Conservation (phyloP, 345 rosid genomes). For the Rhodamnia rubescens region DNA sequence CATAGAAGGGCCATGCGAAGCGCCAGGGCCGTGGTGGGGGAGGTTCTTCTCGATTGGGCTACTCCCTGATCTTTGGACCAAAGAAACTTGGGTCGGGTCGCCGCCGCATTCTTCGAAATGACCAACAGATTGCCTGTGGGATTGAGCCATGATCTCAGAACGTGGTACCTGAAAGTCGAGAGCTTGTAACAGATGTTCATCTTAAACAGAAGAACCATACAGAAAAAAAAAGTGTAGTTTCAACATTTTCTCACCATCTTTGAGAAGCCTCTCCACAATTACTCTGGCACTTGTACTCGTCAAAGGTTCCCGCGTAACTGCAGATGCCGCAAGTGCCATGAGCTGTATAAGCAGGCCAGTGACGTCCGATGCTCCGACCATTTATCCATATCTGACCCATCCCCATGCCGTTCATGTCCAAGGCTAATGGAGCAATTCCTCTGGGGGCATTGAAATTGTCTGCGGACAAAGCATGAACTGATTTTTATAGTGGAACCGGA, state of each 20-base stretch:
- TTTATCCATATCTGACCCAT: conserved; percentile 57
- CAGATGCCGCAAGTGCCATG: conserved; percentile 1
- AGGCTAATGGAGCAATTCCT: conserved; percentile 20
- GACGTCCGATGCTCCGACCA: conserved; percentile 40
- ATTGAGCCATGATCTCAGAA: conserved; percentile 12
- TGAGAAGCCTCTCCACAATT: conserved; percentile 12
- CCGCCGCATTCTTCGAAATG: conserved; percentile 15
- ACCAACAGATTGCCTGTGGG: conserved; percentile 10
- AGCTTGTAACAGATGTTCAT: too few species aligned
- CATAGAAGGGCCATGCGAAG: not conserved
- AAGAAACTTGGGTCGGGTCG: conserved; percentile 1
- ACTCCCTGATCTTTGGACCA: conserved; percentile 1
- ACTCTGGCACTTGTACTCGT: conserved; percentile 3
- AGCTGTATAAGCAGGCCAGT: conserved; percentile 28
- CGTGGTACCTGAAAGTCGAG: conserved; percentile 9
- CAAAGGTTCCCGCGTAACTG: conserved; percentile 3
- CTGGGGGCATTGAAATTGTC: conserved; percentile 36
- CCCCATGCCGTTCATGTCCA: conserved; percentile 44
- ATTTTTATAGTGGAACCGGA: not conserved
- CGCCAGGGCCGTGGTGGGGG: not conserved
- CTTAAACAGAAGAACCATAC: not conserved
- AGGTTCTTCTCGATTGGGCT: not conserved
- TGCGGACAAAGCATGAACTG: not conserved
- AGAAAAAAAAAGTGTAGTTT: not conserved
- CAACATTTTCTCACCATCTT: conserved; percentile 4